Conservation (phyloP, 495 filamentous ascomycete species). For the Sporormia fimetaria region DNA sequence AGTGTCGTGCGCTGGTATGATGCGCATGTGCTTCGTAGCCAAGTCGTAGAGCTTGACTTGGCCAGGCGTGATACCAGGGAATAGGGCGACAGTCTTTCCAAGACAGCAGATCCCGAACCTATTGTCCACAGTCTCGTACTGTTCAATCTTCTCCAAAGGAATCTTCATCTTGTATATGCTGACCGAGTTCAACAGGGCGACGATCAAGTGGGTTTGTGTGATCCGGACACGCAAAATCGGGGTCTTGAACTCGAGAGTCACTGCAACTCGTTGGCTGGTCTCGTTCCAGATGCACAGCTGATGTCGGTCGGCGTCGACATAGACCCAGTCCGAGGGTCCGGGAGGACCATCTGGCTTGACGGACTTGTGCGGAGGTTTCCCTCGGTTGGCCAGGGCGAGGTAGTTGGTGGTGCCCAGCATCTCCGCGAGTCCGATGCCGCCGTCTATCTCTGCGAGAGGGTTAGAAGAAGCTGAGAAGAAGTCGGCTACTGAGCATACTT, state of each 20-base stretch:
- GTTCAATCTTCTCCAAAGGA: constrained; percentile 57
- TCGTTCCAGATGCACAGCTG: constrained; percentile 91
- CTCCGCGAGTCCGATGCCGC: constrained; percentile 68
- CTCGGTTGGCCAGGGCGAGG: constrained; percentile 82
- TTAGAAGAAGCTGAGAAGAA: constrained; percentile 6
- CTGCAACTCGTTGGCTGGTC: constrained; percentile 57
- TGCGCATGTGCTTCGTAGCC: constrained; percentile 72
- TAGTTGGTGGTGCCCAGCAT: constrained; percentile 87
- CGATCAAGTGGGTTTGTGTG: constrained; percentile 65
- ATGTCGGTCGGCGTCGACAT: constrained; percentile 6
- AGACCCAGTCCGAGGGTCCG: constrained; percentile 12
- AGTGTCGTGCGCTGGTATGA: constrained; percentile 82
- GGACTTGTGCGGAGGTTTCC: constrained; percentile 74
- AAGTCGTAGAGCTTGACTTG: constrained; percentile 89
- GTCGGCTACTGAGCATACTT: constrained; percentile 3
- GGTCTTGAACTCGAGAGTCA: constrained; percentile 64
- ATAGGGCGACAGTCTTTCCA: constrained; percentile 57
- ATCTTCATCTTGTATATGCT: constrained; percentile 72
- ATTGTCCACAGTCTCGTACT: constrained; percentile 83
- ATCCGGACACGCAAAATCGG: constrained; percentile 67
- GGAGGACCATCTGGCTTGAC: constrained; percentile 67
- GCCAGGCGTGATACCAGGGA: constrained; percentile 73
- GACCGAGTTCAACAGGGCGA: constrained; percentile 70
- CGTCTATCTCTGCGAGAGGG: constrained; percentile 57
- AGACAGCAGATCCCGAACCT: constrained; percentile 70